Base-by-base conservation (phyloP, 2,329 filamentous ascomycete species). In the Fusarium proliferatum region DNA sequence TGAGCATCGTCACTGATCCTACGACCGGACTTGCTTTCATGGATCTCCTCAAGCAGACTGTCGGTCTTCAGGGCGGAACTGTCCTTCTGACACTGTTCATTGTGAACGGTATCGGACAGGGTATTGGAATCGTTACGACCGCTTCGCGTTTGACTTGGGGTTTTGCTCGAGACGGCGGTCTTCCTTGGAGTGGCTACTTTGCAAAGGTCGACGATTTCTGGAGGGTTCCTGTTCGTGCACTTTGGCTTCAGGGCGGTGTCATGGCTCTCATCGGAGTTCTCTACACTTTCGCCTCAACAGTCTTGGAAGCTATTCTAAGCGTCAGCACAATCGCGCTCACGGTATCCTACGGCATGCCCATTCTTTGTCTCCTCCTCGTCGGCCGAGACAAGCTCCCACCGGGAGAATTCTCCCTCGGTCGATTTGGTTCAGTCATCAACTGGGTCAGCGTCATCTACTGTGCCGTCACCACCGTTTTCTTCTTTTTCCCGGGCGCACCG, bases 291-390 rank as follows among this genome's bases (percentile, higher is more conserved):
- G 83, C 88, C 49, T 84, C 83, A 53, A 87, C 87, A 0, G 87
- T 88, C 1, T 83, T 89, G 17, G 81, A 86, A 45, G 87, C 88
- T 21, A 86, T 89, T 53, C 80, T 89, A 26, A 87, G 85, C 70
- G 87, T 89, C 69, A 88, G 86, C 80, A 89, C 87, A 16, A 88
- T 89, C 62, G 86, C 87, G 3, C 81, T 89, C 3, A 89, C 87
- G 4, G 83, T 89, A 6, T 89, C 82, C 0, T 83, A 83, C 51
- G 81, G 77, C 36, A 80, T 89, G 78, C 87, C 88, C 8, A 88
- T 89, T 48, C 33, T 84, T 3, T 82, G 82, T 0, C 80, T 89
- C 1, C 79, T 89, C 26, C 60, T 84, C 6, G 84, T 83, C 8
- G 89, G 89, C 12, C 86, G 88, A 17, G 86, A 88, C 49, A 86